Evolutionary conservation across 1,284 basidiomycete genomes (phyloP), one percentile per base, ranked within the genome.

Genomic region (Microbotryomycetes sp.): DNA sequence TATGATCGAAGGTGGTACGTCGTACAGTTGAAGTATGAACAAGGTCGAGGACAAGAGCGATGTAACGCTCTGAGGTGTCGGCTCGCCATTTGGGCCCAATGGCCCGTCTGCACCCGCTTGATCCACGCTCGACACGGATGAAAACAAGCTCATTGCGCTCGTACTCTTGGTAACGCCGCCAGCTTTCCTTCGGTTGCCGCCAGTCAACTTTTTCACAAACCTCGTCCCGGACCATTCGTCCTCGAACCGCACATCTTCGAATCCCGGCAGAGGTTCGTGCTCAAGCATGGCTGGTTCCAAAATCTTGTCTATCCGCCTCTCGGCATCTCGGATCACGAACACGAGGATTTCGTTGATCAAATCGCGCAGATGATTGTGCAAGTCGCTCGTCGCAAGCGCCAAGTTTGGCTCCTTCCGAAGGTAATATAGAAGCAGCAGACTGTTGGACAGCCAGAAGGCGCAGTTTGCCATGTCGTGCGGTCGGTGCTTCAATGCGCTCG

Each of bases 291-390:
- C 83, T 0, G 82, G 75, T 72, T 97, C 91, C 23, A 98, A 80
- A 35, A 96, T 78, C 57, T 84, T 81, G 75, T 97, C 93, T 72
- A 97, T 89, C 62, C 85, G 83, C 55, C 88, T 81, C 75, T 98
- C 94, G 5, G 89, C 87, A 64, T 90, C 86, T 53, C 94, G 88
- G 68, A 97, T 94, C 70, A 97, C 85, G 74, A 97, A 96, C 27
- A 97, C 94, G 91, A 74, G 94, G 54, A 97, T 88, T 49, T 93
- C 92, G 74, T 97, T 93, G 62, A 97, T 83, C 28, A 96, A 84
- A 76, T 94, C 91, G 74, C 89, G 85, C 51, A 91, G 54, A 56
- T 72, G 69, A 1, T 52, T 21, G 28, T 66, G 67, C 27, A 59
- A 64, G 27, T 66, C 59, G 15, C 21, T 9, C 9, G 69, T 67